These are phyloP conservation scores for Mikania micrantha DNA, from an alignment of 129 eudicot species.

Conservation along the genomic window DNA sequence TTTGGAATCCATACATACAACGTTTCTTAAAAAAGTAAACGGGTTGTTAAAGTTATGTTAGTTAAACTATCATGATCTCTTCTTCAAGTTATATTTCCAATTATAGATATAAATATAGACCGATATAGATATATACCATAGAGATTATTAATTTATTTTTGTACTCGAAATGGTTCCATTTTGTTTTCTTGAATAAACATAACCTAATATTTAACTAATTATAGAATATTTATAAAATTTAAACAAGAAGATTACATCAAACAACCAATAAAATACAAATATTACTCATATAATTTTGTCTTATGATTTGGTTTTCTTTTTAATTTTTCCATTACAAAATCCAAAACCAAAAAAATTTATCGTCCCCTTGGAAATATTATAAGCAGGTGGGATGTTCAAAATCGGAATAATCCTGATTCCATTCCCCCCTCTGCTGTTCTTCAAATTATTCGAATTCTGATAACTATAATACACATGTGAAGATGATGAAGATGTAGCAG, in stretches of 20 bases:
- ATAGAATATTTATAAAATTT: too few relatives aligned
- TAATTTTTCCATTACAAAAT: conserved; percentile 63
- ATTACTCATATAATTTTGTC: background rate
- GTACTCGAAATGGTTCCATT: background rate
- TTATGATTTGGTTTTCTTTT: conserved; percentile 56
- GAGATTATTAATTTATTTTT: background rate
- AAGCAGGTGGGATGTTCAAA: conserved; percentile 68
- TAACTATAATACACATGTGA: conserved; percentile 23
- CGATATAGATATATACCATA: too few relatives aligned
- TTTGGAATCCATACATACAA: too few relatives aligned
- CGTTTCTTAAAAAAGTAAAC: too few relatives aligned
- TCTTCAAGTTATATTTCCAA: too few relatives aligned
- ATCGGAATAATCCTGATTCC: conserved; percentile 53
- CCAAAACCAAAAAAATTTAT: conserved; percentile 74
- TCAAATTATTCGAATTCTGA: conserved; percentile 22
- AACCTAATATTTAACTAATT: background rate
- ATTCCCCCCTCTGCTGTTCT: conserved; percentile 34
- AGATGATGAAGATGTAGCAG: conserved; percentile 24
- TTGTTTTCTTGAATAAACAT: background rate
- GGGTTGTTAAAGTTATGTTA: too few relatives aligned
- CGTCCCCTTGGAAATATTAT: conserved; percentile 43
- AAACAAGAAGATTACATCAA: conserved; percentile 18
- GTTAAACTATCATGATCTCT: too few relatives aligned
- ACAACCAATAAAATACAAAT: conserved; percentile 1
- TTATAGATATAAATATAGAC: too few relatives aligned